A percentile compares a stretch with the other conserved stretches of the same genome.
Evolutionary conservation across 2,329 filamentous ascomycete species (phyloP).

Genomic region (Berkeleyomyces basicola): DNA sequence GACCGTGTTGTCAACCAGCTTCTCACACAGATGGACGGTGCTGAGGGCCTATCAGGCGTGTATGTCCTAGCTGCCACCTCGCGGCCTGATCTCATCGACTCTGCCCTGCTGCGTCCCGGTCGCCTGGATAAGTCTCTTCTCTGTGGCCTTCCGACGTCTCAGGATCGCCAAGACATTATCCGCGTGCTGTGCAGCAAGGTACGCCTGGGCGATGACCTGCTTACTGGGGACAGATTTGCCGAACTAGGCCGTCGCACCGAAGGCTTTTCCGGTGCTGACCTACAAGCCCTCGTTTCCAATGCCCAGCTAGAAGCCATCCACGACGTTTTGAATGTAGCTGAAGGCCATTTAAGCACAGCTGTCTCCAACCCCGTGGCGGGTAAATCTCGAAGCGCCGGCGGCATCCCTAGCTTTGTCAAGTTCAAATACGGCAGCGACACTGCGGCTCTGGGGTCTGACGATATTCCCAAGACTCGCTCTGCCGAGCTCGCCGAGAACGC

Average conservation of each 20-base stretch:
- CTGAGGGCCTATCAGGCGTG: constrained; percentile 83
- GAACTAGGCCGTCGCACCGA: constrained; percentile 68
- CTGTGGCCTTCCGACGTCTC: constrained; percentile 67
- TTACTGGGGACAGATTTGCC: constrained; percentile 37
- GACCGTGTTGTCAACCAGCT: constrained; percentile 97
- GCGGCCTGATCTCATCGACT: constrained; percentile 86
- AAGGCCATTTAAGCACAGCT: constrained; percentile 21
- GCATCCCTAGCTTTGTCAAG: constrained; percentile 48
- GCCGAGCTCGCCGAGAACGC: constrained; percentile 56
- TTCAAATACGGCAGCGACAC: constrained; percentile 62
- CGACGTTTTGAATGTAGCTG: constrained; percentile 56
- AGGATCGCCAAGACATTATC: constrained; percentile 80
- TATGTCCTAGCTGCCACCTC: constrained; percentile 93
- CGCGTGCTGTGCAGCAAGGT: constrained; percentile 69
- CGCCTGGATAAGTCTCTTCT: constrained; percentile 85
- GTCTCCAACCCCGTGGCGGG: constrained; percentile 18
- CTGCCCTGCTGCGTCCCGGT: constrained; percentile 77
- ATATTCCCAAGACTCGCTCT: constrained; percentile 32
- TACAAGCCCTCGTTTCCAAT: constrained; percentile 91
- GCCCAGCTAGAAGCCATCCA: constrained; percentile 95
- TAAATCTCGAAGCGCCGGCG: constrained; percentile 14
- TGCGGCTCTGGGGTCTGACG: constrained; percentile 22
- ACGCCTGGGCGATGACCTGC: constrained; percentile 50
- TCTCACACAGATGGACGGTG: constrained; percentile 96
- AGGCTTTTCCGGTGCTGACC: constrained; percentile 83